Evolutionary conservation across 805 yeast genomes (phyloP).

Genomic region (Yamadazyma endophytica): DNA sequence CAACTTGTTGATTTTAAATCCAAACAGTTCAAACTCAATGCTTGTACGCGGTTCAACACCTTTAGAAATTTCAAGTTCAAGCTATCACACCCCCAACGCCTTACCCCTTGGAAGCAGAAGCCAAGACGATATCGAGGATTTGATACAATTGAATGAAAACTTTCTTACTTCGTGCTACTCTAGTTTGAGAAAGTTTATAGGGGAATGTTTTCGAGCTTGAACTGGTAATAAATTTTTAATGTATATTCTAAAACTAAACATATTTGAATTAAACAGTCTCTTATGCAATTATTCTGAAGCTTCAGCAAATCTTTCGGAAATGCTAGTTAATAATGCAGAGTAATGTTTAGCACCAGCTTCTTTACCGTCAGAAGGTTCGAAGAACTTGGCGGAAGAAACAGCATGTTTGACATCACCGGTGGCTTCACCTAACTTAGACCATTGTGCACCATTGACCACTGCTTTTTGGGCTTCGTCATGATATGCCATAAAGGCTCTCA

Average conservation of each 20-base stretch:
- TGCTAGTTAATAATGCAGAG: slow-evolving; percentile 65
- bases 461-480: slow-evolving; percentile 98
- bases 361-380: slow-evolving; percentile 92
- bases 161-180: too few relatives aligned
- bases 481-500: slow-evolving; percentile 89
- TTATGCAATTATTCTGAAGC: slow-evolving; percentile 66
- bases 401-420: slow-evolving; percentile 90
- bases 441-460: slow-evolving; percentile 84
- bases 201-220: too few relatives aligned
- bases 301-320: slow-evolving; percentile 91
- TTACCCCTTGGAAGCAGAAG: too few relatives aligned
- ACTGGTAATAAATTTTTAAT: too few relatives aligned
- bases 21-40: slow-evolving; percentile 5
- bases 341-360: slow-evolving; percentile 72
- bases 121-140: too few relatives aligned
- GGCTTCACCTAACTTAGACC: slow-evolving; percentile 88
- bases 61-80: background rate
- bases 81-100: background rate
- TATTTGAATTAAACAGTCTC: background rate
- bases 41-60: background rate
- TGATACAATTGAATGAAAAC: too few relatives aligned
- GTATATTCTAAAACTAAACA: background rate
- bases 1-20: too few relatives aligned
- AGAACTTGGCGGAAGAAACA: slow-evolving; percentile 92
- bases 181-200: too few relatives aligned